Evolutionary conservation across 306 rosid species (phyloP), one percentile per base, ranked within the genome.

Genomic region (Corylus avellana): DNA sequence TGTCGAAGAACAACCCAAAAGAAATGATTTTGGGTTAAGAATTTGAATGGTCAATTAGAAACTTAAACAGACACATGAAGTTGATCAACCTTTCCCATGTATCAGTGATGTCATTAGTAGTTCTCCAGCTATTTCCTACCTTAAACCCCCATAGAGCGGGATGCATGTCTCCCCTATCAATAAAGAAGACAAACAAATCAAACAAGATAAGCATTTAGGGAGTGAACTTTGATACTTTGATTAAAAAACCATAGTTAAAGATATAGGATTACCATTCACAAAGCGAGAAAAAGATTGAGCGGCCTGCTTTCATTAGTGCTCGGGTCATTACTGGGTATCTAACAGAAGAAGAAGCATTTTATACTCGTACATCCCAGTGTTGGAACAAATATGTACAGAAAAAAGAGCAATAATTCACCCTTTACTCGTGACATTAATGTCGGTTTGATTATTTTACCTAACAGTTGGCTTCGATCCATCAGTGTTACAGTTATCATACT

Each of bases 61-160:
- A 72, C 56, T 22, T 7, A 29, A 68, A 50, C 46, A 48, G 13
- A 51, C 27, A 51, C 27, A 16, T 35, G 70, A 64, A 42, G 5
- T 67, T 9, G 17, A 39, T 82, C 62, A 73, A 95, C 98, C 97
- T 93, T 5, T 90, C 91, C 99, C 99, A 95, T 22, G 90, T 73
- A 87, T 93, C 97, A 53, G 56, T 54, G 49, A 95, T 95, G 88
- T 95, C 99, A 76, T 71, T 61, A 1, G 98, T 95, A 72, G 97
- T 95, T 90, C 99, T 91, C 99, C 99, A 95, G 80, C 98, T 95
- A 85, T 95, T 95, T 87, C 99, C 99, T 10, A 93, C 70, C 83
- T 78, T 86, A 42, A 76, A 87, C 58, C 98, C 98, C 98, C 99
- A 95, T 70, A 89, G 57, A 85, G 98, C 98, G 29, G 98, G 99